Base-by-base conservation (phyloP, 2,329 filamentous ascomycete species). In the Epicoccum nigrum region DNA sequence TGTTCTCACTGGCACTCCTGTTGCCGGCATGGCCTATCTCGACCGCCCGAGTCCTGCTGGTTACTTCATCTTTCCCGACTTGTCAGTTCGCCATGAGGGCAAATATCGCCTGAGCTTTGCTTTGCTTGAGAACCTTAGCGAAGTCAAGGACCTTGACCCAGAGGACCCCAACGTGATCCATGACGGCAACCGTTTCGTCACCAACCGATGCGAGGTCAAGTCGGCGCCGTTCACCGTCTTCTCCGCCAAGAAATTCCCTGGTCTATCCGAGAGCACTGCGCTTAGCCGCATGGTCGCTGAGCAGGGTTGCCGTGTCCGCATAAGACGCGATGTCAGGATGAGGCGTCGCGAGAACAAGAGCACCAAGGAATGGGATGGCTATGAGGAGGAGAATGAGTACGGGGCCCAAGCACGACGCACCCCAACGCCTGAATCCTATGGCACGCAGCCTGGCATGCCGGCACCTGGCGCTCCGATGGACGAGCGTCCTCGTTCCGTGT, bases 241-340 rank as follows among this genome's bases (percentile, higher is more conserved):
- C 78, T 97, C 92, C 64, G 94, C 94, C 43, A 99, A 97, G 86
- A 97, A 97, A 78, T 99, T 99, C 77, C 94, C 94, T 13, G 94
- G 93, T 15, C 79, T 97, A 52, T 88, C 89, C 35, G 90, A 94
- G 73, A 97, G 92, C 77, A 99, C 94, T 0, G 79, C 83, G 11
- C 80, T 97, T 41, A 97, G 92, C 75, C 88, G 92, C 56, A 88
- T 90, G 28, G 92, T 99, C 34, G 92, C 93, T 15, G 93, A 99
- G 74, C 94, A 99, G 75, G 94, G 94, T 51, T 97, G 94, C 74
- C 90, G 93, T 61, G 94, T 99, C 21, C 88, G 94, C 37, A 99
- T 99, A 66, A 86, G 94, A 49, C 89, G 94, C 58, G 94, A 97
- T 75, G 90, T 96, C 6, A 86, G 92, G 51, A 95, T 96, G 89